A percentile compares a stretch with the other conserved stretches of the same genome.
phyloP scores from a whole-genome alignment of 306 rosid genomes.

The Dalbergia cultrata region DNA sequence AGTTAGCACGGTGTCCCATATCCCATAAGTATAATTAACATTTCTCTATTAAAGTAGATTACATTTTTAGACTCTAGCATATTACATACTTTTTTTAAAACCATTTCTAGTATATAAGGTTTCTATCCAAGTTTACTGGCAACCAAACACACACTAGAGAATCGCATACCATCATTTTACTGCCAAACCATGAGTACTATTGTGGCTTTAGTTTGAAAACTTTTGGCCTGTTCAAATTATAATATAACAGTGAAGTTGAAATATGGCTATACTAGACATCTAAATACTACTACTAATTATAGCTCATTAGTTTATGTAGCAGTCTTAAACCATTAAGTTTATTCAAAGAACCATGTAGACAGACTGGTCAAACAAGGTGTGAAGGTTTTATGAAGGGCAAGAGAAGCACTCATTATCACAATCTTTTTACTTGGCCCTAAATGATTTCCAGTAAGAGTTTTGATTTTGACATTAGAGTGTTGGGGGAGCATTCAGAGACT shows the following conservation, averaged over 20 bases:
- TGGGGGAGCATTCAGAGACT: neutral
- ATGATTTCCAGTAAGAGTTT: neutral
- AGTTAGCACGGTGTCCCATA: too few relatives aligned
- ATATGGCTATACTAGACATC: neutral
- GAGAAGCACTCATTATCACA: slow-evolving; percentile 9
- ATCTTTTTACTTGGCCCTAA: neutral
- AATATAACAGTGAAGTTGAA: neutral
- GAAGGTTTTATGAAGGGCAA: neutral
- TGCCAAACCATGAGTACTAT: neutral
- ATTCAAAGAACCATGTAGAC: neutral
- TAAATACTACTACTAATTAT: neutral
- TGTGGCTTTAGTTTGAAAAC: neutral
- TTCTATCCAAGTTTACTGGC: neutral
- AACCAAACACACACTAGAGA: neutral
- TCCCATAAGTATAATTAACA: too few relatives aligned
- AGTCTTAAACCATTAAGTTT: neutral
- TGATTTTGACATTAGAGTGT: neutral
- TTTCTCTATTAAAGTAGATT: neutral
- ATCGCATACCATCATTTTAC: neutral
- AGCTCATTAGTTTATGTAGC: neutral
- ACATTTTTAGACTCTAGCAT: slow-evolving; percentile 3
- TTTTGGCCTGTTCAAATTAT: neutral
- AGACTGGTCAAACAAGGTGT: neutral
- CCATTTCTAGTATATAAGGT: neutral
- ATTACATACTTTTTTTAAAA: neutral